Evolutionary conservation across 208 protist species (phyloP).

Genomic region (Acanthamoeba healyi): DNA sequence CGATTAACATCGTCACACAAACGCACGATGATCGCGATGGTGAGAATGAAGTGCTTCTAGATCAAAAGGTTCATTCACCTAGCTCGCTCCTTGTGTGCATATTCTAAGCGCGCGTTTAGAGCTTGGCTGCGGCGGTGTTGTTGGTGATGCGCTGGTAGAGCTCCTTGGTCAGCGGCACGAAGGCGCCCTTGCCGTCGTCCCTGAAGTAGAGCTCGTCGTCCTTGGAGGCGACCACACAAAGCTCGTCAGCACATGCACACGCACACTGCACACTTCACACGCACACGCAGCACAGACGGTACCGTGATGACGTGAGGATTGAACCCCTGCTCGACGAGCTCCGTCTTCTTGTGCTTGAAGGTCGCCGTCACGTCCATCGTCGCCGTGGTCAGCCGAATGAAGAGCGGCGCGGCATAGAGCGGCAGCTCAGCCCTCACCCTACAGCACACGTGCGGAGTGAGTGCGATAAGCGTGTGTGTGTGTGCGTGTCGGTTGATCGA

Average conservation of each 20-base stretch:
- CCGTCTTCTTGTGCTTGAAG: conserved; percentile 83
- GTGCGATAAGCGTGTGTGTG: background rate
- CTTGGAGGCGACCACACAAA: background rate
- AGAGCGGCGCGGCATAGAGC: background rate
- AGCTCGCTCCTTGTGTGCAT: no score
- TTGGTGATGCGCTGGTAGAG: conserved; percentile 67
- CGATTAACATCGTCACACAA: no score
- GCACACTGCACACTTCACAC: no score
- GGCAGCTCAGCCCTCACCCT: conserved; percentile 15
- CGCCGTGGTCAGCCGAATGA: background rate
- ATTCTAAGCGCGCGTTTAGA: background rate
- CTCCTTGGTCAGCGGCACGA: conserved; percentile 29
- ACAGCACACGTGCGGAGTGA: background rate
- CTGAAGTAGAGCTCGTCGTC: conserved; percentile 66
- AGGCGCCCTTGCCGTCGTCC: conserved; percentile 47
- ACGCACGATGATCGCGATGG: no score
- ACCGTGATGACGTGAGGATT: conserved; percentile 74
- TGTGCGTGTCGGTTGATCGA: background rate
- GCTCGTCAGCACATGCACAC: background rate
- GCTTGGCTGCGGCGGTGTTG: conserved; percentile 55
- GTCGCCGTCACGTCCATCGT: conserved; percentile 81
- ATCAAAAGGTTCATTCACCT: no score
- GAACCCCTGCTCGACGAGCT: conserved; percentile 77
- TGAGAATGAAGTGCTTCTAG: no score
- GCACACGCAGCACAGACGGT: background rate